Conservation (phyloP, 345 rosid genomes). For the Cochlearia excelsa region DNA sequence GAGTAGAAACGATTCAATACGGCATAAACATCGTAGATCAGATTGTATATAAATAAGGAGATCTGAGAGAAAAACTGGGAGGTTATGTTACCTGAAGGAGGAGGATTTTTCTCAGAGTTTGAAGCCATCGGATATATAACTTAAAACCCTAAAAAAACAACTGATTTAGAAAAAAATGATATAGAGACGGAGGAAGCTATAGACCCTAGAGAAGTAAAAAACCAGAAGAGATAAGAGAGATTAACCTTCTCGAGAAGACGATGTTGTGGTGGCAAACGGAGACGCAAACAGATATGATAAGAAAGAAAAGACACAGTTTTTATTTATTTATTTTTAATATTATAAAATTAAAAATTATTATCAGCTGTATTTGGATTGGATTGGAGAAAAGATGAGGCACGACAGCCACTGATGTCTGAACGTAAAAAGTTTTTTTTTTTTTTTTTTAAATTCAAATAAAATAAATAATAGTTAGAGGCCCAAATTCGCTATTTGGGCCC, state of each 20-base stretch:
- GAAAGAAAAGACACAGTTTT: too few relatives aligned
- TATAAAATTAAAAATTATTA: slow-evolving; percentile 1
- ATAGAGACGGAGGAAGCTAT: slow-evolving; percentile 6
- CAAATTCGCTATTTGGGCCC: slow-evolving; percentile 16
- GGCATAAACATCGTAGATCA: slow-evolving; percentile 9
- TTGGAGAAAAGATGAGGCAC: slow-evolving; percentile 25
- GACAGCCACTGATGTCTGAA: slow-evolving; percentile 34
- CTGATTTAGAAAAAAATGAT: neutral
- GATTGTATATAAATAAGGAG: slow-evolving; percentile 3
- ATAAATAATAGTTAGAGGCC: slow-evolving; percentile 7
- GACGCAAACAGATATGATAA: neutral
- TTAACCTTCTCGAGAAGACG: neutral
- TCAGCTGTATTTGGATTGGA: slow-evolving; percentile 16
- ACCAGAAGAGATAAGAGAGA: slow-evolving; percentile 17
- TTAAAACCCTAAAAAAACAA: slow-evolving; percentile 15
- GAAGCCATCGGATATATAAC: slow-evolving; percentile 52
- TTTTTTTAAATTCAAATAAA: neutral
- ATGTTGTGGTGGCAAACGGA: neutral
- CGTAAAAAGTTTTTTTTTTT: neutral
- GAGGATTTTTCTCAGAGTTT: slow-evolving; percentile 47
- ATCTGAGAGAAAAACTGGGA: slow-evolving; percentile 3
- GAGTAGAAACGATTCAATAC: slow-evolving; percentile 13
- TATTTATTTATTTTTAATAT: too few relatives aligned
- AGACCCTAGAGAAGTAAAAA: slow-evolving; percentile 5
- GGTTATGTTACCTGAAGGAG: slow-evolving; percentile 48